Percentiles rank a stretch among this genome's conserved stretches.
Conservation (phyloP, 495 filamentous ascomycete genomes). For the Annulohypoxylon maeteangense region DNA sequence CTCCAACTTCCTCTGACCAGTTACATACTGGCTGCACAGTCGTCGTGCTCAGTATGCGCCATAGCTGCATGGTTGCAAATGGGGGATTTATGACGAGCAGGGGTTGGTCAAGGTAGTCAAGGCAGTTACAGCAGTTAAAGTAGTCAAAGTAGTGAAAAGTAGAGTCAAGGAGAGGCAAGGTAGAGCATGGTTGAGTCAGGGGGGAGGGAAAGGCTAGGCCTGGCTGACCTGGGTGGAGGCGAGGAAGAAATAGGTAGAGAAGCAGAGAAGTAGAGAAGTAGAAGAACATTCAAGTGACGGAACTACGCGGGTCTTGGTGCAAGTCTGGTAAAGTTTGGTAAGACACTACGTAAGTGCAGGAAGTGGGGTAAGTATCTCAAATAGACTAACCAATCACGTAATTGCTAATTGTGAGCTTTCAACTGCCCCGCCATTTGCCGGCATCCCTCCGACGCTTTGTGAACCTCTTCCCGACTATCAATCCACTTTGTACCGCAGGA, state of each 20-base stretch:
- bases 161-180: constrained; percentile 32
- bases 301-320: neutral
- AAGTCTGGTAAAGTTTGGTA: constrained; percentile 10
- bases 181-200: constrained; percentile 6
- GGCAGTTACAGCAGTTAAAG: neutral
- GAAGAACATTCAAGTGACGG: neutral
- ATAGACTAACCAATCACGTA: constrained; percentile 30
- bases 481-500: neutral
- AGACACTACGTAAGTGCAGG: constrained; percentile 35
- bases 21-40: constrained; percentile 25
- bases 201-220: constrained; percentile 20
- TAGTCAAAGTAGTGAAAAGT: neutral
- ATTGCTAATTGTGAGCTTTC: constrained; percentile 41
- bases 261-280: constrained; percentile 2
- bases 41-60: constrained; percentile 28
- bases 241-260: constrained; percentile 10
- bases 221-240: constrained; percentile 31
- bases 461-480: neutral
- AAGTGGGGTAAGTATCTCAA: constrained; percentile 34
- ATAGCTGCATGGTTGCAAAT: constrained; percentile 22
- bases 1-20: constrained; percentile 38
- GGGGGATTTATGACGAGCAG: constrained; percentile 33
- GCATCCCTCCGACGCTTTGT: constrained; percentile 35
- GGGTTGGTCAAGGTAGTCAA: constrained; percentile 5
- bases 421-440: constrained; percentile 39